phyloP scores from a whole-genome alignment of 176 grass and related monocot species.

The Triticum timopheevii region DNA sequence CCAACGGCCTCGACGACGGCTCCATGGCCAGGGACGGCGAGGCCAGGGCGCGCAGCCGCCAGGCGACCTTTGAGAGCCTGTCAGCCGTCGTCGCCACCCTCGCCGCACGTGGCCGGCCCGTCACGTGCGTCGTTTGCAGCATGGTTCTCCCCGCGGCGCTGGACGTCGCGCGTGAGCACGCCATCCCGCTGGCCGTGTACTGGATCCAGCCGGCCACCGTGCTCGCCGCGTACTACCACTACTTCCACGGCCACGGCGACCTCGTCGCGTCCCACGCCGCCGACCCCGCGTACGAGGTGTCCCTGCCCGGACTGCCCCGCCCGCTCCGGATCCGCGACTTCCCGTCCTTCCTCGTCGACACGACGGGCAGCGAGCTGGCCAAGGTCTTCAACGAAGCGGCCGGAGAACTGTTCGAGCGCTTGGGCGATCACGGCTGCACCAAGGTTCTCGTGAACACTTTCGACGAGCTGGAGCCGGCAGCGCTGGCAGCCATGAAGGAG shows the following conservation, averaged over 20 bases:
- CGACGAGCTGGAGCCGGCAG: too few relatives aligned
- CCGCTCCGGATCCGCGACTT: constrained; percentile 33
- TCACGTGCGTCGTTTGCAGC: constrained; percentile 55
- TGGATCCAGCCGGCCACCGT: constrained; percentile 57
- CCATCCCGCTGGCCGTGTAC: constrained; percentile 30
- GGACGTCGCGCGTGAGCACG: constrained; percentile 31
- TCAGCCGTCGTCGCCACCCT: not conserved
- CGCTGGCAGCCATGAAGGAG: too few relatives aligned
- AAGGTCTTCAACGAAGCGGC: not conserved
- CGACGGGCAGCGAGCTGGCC: too few relatives aligned
- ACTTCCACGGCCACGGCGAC: constrained; percentile 47
- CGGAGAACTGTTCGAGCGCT: constrained; percentile 24
- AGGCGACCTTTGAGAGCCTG: not conserved
- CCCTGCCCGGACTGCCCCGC: constrained; percentile 31
- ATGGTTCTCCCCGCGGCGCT: constrained; percentile 33
- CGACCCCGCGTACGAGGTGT: constrained; percentile 40
- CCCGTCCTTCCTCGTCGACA: constrained; percentile 39
- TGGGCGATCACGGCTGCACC: too few relatives aligned
- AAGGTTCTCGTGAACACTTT: too few relatives aligned
- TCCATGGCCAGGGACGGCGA: too few relatives aligned
- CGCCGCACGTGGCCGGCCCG: constrained; percentile 36
- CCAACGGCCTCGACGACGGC: too few relatives aligned
- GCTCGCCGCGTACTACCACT: constrained; percentile 57
- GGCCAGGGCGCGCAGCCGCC: not conserved
- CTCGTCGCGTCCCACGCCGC: constrained; percentile 23